These are phyloP conservation scores for Hemisphaericaspora nanyangensis DNA, from an alignment of 805 yeast genomes.

Conservation along the genomic window DNA sequence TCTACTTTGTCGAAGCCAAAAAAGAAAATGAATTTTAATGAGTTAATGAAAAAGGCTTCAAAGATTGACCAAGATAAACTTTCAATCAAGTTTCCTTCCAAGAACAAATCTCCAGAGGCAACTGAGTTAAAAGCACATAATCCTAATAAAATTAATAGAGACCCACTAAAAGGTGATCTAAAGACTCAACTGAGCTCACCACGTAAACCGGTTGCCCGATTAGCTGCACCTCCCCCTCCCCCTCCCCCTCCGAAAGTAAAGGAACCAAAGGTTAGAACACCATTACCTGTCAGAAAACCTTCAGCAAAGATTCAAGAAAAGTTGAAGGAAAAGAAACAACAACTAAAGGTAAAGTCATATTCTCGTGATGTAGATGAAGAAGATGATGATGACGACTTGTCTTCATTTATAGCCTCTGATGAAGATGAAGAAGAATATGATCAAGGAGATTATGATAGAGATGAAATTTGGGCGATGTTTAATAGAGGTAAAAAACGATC, in stretches of 20 bases:
- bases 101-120: conserved; percentile 34
- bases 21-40: conserved; percentile 56
- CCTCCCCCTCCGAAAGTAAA: not conserved
- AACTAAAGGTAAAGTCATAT: not conserved
- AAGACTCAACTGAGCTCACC: not conserved
- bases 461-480: conserved; percentile 87
- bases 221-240: conserved; percentile 1
- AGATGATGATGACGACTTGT: conserved; percentile 42
- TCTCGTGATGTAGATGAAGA: conserved; percentile 13
- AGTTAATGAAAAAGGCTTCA: conserved; percentile 67
- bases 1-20: conserved; percentile 14
- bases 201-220: not conserved
- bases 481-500: conserved; percentile 57
- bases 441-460: conserved; percentile 59
- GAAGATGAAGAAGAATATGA: conserved; percentile 43
- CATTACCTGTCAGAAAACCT: conserved; percentile 53
- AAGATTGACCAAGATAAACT: conserved; percentile 47
- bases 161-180: not conserved
- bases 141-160: not conserved
- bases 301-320: conserved; percentile 50
- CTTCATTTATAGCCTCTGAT: conserved; percentile 53
- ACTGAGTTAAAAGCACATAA: not conserved
- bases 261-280: conserved; percentile 12
- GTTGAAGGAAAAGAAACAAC: conserved; percentile 24
- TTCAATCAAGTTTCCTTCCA: conserved; percentile 34